Evolutionary conservation across 2,329 filamentous ascomycete species (phyloP), one percentile per base, ranked within the genome.

Genomic region (Arthrobotrys conoides): DNA sequence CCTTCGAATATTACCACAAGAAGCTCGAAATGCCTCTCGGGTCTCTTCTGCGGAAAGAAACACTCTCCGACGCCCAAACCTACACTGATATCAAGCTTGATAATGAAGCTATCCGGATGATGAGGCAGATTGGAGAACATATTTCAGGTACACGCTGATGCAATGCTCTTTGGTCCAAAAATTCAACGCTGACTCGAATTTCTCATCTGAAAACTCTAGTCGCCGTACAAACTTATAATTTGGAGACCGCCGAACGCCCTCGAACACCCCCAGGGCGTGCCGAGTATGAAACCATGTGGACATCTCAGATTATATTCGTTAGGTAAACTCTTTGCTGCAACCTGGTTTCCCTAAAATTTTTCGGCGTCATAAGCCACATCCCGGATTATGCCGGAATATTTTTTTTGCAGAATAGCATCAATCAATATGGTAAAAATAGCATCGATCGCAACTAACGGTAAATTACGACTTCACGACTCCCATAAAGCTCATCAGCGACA

Each of bases 1-100:
- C 73, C 1, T 77, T 77, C 30, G 73, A 77, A 30, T 77, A 77
- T 27, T 77, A 77, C 51, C 73, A 77, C 41, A 77, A 77, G 59
- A 77, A 77, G 38, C 49, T 77, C 20, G 61, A 68, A 16, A 77
- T 77, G 73, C 73, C 73, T 4, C 70, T 77, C 30, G 73, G 73
- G 2, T 38, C 73, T 3, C 65, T 77, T 22, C 10, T 77, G 20
- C 66, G 67, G 14, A 77, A 77, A 36, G 73, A 77, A 38, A 67
- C 33, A 12, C 27, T 77, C 2, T 20, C 66, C 0, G 73, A 77
- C n/a, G 49, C 73, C 27, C 73, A 77, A 65, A 77, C 41, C 4
- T 77, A 71, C 51, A 77, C 73, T 5, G 73, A 77, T 61, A 77
- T 77, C 53, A 77, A 63, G 14, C 66, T 77, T 18, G 73, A 77